Evolutionary conservation across 306 rosid species (phyloP), one percentile per base, ranked within the genome.

Genomic region (Lathyrus sativus): DNA sequence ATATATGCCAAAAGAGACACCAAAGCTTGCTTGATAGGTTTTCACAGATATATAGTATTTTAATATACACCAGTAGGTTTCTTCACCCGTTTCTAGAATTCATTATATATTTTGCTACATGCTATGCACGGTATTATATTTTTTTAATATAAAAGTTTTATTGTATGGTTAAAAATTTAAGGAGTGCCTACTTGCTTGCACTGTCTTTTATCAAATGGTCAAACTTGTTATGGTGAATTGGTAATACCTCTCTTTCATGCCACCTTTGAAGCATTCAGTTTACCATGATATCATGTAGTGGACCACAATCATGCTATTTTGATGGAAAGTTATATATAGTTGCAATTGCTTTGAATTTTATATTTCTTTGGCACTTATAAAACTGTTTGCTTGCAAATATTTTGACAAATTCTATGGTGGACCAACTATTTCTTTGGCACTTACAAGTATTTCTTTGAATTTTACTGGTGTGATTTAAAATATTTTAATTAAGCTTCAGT

Each of bases 221-320:
- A 59, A 67, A 60, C 63, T 38, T 67, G 68, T 61, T 29, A 14
- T 9, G 13, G 44, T 60, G 28, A 60, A 38, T 61, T 46, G 74
- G 68, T 75, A 62, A 59, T 57, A 11, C 7, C 46, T 75, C 74
- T 24, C 62, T 75, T 37, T 75, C 55, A 11, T 67, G 68, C 63
- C 58, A 75, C 38, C 74, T 58, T 19, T 48, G 69, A 67, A 49
- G 11, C 56, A 5, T 67, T 45, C 26, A 17, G 35, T 37, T 67
- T 37, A 67, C 62, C 79, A 37, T 67, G 31, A 17, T 13, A 45
- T 38, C 68, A 46, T 49, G 5, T 14, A 57, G 55, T 75, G 67
- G 67, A 45, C 73, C 67, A 65, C 41, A 74, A 74, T 74, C 39
- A 29, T 56, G 15, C 2, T 58, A 46, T 7, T 33, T 39, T 48